phyloP scores from a whole-genome alignment of 345 rosid genomes.

The Eucalyptus paniculata region DNA sequence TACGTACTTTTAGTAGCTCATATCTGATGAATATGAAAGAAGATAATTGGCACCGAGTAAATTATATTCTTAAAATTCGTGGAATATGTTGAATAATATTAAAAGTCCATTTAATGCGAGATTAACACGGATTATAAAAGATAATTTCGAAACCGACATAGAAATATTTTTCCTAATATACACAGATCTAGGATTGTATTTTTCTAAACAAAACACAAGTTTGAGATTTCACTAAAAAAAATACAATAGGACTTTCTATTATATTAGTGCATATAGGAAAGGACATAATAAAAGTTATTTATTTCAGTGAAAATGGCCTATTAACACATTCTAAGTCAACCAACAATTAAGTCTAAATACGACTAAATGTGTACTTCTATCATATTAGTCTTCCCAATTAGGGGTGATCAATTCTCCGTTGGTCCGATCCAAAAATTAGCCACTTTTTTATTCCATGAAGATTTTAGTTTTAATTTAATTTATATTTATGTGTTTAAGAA shows the following conservation, averaged over 20 bases:
- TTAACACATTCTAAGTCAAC: background rate
- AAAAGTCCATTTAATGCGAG: background rate
- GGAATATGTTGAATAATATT: background rate
- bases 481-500: too few species aligned
- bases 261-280: background rate
- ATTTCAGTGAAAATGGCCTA: background rate
- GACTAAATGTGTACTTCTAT: background rate
- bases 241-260: background rate
- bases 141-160: background rate
- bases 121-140: background rate
- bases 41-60: background rate
- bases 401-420: accelerated
- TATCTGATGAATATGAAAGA: background rate
- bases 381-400: background rate
- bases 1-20: background rate
- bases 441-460: too few species aligned
- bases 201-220: background rate
- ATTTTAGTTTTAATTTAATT: too few species aligned
- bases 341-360: background rate
- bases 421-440: accelerated
- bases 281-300: background rate
- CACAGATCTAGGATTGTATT: background rate
- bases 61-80: background rate
- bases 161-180: background rate
- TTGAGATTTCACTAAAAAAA: background rate